Evolutionary conservation across 352 stramenopile species (phyloP), one percentile per base, ranked within the genome.

Genomic region (Pythium grandisporangium): DNA sequence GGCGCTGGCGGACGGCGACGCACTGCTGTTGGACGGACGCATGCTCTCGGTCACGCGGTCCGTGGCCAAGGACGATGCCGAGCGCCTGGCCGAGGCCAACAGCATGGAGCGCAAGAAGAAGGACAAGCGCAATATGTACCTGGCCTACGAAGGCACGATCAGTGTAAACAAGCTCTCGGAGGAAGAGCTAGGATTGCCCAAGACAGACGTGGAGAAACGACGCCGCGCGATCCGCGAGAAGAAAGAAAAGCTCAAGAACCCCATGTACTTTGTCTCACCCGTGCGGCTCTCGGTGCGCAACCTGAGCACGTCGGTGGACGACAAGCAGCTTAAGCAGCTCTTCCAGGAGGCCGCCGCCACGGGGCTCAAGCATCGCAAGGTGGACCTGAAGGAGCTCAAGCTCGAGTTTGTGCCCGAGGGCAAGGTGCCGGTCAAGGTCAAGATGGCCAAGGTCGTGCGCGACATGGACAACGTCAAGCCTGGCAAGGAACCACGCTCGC

Each of bases 211-310:
- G 47, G 77, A 96, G 27, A 98, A 98, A 62, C 77, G 95, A 27
- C 80, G 91, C 32, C 66, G 75, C 21, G 92, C 92, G 2, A 85
- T 96, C 49, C 70, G 84, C 29, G 93, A 98, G 48, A 98, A 98
- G 69, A 97, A 95, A 59, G 80, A 90, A 26, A 99, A 99, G 66
- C 73, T 99, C 22, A 92, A 96, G 55, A 97, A 96, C 49, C 95
- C 95, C 6, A 72, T 98, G 32, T 98, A 98, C 58, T 98, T 98
- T 51, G 93, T 99, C 42, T 98, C 95, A 55, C 93, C 95, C 2
- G 60, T 82, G 51, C 83, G 95, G 45, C 68, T 99, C 5, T 96
- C 83, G 42, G 82, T 99, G 47, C 77, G 94, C 30, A 99, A 99
- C 62, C 48, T 99, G 36, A 86, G 59, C 16, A 58, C 56, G 1